phyloP scores from a whole-genome alignment of 495 filamentous ascomycete genomes.

The Eremomyces bilateralis region DNA sequence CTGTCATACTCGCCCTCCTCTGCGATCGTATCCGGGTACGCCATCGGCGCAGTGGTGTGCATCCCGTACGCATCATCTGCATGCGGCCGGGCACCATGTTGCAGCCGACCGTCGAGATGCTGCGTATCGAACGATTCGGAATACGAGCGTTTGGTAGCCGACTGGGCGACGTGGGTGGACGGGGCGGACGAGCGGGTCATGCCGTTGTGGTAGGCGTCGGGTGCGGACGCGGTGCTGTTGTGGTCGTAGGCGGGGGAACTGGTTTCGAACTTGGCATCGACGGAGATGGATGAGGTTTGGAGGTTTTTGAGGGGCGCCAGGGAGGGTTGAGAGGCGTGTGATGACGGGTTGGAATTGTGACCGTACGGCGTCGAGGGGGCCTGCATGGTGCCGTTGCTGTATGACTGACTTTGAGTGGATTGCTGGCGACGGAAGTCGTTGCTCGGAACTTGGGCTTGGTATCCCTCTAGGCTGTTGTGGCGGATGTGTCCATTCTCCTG shows the following conservation, averaged over 20 bases:
- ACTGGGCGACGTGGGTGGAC: conserved; percentile 3
- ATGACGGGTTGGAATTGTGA: conserved; percentile 8
- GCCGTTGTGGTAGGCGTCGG: not conserved
- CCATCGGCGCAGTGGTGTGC: conserved; percentile 2
- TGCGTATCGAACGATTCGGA: conserved; percentile 13
- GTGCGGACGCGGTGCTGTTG: not conserved
- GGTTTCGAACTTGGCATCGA: conserved; percentile 7
- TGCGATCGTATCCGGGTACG: conserved; percentile 9
- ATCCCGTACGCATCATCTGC: conserved; percentile 1
- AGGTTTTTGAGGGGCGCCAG: not conserved
- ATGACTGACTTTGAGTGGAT: conserved; percentile 6
- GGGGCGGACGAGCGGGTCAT: too few relatives aligned
- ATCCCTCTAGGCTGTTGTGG: conserved; percentile 14
- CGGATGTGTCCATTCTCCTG: conserved; percentile 13
- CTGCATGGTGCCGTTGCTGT: conserved; percentile 7
- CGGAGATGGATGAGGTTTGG: conserved; percentile 4
- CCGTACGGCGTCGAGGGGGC: conserved; percentile 6
- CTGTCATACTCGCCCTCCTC: conserved; percentile 9
- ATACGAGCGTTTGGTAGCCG: conserved; percentile 15
- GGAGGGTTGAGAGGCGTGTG: conserved; percentile 3
- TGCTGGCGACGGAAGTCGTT: conserved; percentile 12
- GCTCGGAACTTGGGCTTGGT: conserved; percentile 7
- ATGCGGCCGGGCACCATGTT: conserved; percentile 15
- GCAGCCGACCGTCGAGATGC: conserved; percentile 14
- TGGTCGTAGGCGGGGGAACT: conserved; percentile 5